Percentiles rank a stretch among this genome's conserved stretches.
These are phyloP conservation scores for Infundibulicybe gibba DNA, from an alignment of 768 basidiomycete genomes.

Conservation along the genomic window DNA sequence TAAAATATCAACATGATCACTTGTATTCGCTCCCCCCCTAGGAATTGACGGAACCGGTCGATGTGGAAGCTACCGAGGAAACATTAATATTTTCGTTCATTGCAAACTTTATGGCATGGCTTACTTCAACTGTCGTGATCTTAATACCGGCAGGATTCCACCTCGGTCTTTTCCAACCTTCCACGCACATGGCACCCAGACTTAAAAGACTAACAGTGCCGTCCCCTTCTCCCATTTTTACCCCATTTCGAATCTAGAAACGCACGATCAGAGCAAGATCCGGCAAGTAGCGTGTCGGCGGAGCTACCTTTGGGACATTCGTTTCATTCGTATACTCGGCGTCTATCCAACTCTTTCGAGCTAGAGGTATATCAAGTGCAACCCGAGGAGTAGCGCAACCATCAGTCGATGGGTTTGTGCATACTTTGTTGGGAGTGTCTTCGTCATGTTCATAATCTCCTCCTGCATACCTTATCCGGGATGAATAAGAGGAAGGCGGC, in stretches of 20 bases:
- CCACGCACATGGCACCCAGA: slow-evolving; percentile 94
- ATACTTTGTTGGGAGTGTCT: slow-evolving; percentile 40
- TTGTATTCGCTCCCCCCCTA: slow-evolving; percentile 89
- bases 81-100: not conserved
- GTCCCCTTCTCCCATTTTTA: slow-evolving; percentile 93
- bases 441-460: slow-evolving; percentile 70
- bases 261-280: too few relatives aligned
- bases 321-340: slow-evolving; percentile 68
- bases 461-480: slow-evolving; percentile 57
- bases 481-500: not conserved
- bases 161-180: slow-evolving; percentile 84
- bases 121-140: slow-evolving; percentile 83
- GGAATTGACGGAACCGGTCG: slow-evolving; percentile 67
- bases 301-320: slow-evolving; percentile 48
- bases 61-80: slow-evolving; percentile 62
- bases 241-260: slow-evolving; percentile 68
- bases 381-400: slow-evolving; percentile 40
- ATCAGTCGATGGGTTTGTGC: slow-evolving; percentile 37
- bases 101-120: slow-evolving; percentile 4
- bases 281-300: not conserved
- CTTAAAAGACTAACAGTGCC: slow-evolving; percentile 87
- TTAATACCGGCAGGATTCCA: slow-evolving; percentile 95
- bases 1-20: slow-evolving; percentile 85
- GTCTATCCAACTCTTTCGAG: slow-evolving; percentile 81
- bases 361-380: slow-evolving; percentile 50